Percentiles rank a stretch among this genome's conserved stretches.
Conservation (phyloP, 306 rosid genomes). For the Astragalus membranaceus region DNA sequence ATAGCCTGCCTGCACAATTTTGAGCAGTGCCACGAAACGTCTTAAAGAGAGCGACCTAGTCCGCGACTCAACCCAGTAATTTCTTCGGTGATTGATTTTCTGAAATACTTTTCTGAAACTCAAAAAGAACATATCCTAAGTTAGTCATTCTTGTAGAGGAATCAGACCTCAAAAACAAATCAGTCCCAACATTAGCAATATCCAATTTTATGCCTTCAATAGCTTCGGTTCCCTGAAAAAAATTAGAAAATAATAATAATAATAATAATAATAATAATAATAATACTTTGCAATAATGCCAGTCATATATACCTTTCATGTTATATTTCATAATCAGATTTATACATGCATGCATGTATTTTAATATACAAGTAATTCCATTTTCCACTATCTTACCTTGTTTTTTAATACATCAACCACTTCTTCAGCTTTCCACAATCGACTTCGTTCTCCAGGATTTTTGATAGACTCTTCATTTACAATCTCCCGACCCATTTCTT, state of each 20-base stretch:
- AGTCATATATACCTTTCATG: no score
- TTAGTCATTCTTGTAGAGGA: not conserved
- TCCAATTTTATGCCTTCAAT: not conserved
- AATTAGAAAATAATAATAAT: not conserved
- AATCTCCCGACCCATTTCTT: conserved; percentile 4
- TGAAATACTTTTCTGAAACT: no score
- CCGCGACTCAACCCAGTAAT: no score
- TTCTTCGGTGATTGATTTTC: no score
- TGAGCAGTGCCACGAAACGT: no score
- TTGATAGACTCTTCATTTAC: conserved; percentile 7
- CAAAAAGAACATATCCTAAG: no score
- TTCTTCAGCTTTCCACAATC: conserved; percentile 20
- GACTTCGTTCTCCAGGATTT: conserved; percentile 17
- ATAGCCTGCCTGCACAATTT: no score
- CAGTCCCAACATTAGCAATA: no score
- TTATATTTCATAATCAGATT: not conserved
- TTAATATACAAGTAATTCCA: not conserved
- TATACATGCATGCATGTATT: conserved; percentile 6
- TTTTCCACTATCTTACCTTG: not conserved
- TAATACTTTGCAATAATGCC: no score
- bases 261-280: not conserved
- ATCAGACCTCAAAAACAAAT: not conserved
- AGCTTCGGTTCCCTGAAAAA: conserved; percentile 9
- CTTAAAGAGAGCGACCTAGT: no score
- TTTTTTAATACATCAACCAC: conserved; percentile 18